Percentiles rank a stretch among this genome's conserved stretches.
phyloP scores from a whole-genome alignment of 2,329 filamentous ascomycete species.

The Fusarium mundagurra region DNA sequence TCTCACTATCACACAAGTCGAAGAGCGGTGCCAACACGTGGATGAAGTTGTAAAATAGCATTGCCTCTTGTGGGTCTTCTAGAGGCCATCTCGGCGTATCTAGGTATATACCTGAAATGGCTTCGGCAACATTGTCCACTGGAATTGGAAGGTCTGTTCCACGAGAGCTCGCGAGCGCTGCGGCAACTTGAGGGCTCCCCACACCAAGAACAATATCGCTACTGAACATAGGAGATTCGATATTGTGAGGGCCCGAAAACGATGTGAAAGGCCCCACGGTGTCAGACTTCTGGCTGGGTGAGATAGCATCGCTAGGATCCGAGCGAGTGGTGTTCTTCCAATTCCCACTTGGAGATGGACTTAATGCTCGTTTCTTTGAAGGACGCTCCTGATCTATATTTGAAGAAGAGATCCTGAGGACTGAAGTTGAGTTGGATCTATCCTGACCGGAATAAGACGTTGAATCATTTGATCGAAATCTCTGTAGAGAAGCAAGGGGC shows the following conservation, averaged over 20 bases:
- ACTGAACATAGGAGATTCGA: conserved; percentile 10
- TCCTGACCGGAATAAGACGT: neutral
- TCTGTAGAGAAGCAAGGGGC: neutral
- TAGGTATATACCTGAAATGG: conserved; percentile 38
- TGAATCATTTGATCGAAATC: neutral
- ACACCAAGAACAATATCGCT: conserved; percentile 9
- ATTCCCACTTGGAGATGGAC: conserved; percentile 24
- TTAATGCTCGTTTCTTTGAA: conserved; percentile 36
- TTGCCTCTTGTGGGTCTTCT: conserved; percentile 41
- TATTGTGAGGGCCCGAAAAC: conserved; percentile 4
- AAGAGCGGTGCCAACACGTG: conserved; percentile 42
- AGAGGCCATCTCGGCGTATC: conserved; percentile 37
- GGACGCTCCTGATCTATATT: conserved; percentile 16
- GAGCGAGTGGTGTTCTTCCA: conserved; percentile 26
- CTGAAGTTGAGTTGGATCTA: neutral
- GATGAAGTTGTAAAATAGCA: conserved; percentile 43
- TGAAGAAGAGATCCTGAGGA: neutral
- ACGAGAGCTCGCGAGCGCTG: conserved; percentile 17
- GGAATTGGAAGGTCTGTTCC: conserved; percentile 9
- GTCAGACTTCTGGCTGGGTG: conserved; percentile 25
- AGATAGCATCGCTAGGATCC: conserved; percentile 13
- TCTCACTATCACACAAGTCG: conserved; percentile 43
- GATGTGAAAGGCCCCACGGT: conserved; percentile 8
- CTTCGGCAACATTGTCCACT: conserved; percentile 25
- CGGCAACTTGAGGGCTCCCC: conserved; percentile 2